Conservation (phyloP, 148 eudicot species). For the Rheum nobile region DNA sequence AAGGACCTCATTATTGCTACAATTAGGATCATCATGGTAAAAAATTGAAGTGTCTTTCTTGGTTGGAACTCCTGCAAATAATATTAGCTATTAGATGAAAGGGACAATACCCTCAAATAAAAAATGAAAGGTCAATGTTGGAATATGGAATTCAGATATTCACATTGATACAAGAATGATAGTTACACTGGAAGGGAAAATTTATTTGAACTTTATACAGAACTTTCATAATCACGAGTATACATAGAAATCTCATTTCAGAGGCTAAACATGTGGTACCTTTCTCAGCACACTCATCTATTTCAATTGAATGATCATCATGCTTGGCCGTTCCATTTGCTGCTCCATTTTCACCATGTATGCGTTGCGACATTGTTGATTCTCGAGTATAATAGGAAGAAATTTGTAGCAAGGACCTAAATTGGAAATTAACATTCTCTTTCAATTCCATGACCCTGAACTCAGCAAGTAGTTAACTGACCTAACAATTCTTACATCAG, state of each 20-base stretch:
- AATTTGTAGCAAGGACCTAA: neutral
- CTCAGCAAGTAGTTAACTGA: neutral
- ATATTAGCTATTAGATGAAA: neutral
- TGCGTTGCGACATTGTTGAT: neutral
- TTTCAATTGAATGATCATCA: neutral
- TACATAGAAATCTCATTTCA: neutral
- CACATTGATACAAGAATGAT: neutral
- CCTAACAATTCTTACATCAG: neutral
- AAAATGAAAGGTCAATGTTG: neutral
- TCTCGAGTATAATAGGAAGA: neutral
- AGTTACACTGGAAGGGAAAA: neutral
- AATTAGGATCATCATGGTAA: neutral
- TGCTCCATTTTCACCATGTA: neutral
- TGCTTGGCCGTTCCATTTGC: neutral
- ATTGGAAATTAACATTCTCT: neutral
- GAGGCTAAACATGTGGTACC: neutral
- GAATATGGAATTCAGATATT: neutral
- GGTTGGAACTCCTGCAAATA: neutral
- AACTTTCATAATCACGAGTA: neutral
- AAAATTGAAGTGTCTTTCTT: neutral
- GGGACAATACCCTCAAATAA: no score
- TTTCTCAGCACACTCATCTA: neutral
- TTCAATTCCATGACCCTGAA: no score
- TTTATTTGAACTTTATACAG: neutral
- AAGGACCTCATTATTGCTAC: neutral